Evolutionary conservation across 768 basidiomycete genomes (phyloP).

Genomic region (Lactarius quietus): DNA sequence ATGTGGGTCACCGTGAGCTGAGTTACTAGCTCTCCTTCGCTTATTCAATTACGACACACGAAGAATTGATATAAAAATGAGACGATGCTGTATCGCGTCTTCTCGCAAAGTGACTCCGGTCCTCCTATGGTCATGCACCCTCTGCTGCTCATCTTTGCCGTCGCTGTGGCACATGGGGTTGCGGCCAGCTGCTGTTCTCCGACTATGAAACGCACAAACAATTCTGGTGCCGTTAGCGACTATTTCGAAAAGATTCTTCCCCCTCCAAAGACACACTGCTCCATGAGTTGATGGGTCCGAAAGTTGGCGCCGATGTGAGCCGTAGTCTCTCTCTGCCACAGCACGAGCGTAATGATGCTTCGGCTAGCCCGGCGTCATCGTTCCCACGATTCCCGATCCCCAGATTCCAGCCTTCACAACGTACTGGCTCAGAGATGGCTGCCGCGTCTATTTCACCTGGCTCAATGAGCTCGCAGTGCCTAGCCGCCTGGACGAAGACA

Average conservation of each 20-base stretch:
- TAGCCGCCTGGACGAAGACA: neutral
- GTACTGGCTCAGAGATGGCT: conserved; percentile 17
- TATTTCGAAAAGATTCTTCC: conserved; percentile 1
- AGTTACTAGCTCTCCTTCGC: no score
- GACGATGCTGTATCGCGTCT: no score
- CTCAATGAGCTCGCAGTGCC: conserved; percentile 10
- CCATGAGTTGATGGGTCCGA: conserved; percentile 10
- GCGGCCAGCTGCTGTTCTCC: neutral
- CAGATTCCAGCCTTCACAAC: neutral
- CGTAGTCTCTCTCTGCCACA: neutral
- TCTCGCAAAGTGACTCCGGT: no score
- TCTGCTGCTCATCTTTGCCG: neutral
- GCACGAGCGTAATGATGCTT: neutral
- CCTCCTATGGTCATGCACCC: neutral
- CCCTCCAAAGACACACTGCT: neutral
- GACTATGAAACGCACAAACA: neutral
- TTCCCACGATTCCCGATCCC: conserved; percentile 2
- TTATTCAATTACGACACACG: no score
- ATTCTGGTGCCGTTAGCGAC: neutral
- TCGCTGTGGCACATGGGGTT: neutral
- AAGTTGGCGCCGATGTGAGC: conserved; percentile 10
- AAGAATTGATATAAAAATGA: no score
- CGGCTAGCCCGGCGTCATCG: conserved; percentile 10
- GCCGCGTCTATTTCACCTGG: conserved; percentile 16
- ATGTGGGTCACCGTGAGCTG: no score